A percentile compares a stretch with the other conserved stretches of the same genome.
phyloP scores from a whole-genome alignment of 768 basidiomycete species.

The Mycena alexandri region DNA sequence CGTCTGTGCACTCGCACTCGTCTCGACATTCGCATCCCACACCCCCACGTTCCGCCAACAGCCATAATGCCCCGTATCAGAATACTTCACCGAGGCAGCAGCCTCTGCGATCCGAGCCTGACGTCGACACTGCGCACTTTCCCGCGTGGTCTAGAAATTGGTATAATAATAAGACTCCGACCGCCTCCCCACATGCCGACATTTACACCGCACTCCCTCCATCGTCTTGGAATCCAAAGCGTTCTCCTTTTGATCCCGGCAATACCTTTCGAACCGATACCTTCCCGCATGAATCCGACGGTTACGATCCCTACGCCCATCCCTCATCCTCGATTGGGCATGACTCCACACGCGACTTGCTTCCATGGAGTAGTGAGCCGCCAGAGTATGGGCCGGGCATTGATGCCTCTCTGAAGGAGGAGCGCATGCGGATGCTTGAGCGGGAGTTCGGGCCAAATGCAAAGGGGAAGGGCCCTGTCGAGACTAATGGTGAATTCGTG shows the following conservation, averaged over 20 bases:
- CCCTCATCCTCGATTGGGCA: constrained; percentile 53
- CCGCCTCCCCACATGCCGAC: constrained; percentile 45
- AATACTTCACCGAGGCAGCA: constrained; percentile 37
- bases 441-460: constrained; percentile 69
- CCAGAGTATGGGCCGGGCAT: constrained; percentile 58
- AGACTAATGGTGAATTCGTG: constrained; percentile 46
- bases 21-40: constrained; percentile 37
- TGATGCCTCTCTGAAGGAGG: constrained; percentile 70
- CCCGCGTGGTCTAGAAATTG: constrained; percentile 74
- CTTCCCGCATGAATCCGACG: constrained; percentile 44
- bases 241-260: constrained; percentile 53
- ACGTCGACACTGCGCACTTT: constrained; percentile 73
- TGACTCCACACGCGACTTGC: constrained; percentile 56
- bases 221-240: constrained; percentile 37
- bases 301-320: constrained; percentile 48
- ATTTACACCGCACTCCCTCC: constrained; percentile 40
- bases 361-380: constrained; percentile 68
- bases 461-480: constrained; percentile 43
- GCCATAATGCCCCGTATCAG: constrained; percentile 36
- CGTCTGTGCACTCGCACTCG: constrained; percentile 47
- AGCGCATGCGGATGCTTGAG: constrained; percentile 79
- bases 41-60: constrained; percentile 39
- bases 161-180: constrained; percentile 58
- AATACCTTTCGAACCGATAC: constrained; percentile 38
- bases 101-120: constrained; percentile 49